phyloP scores from a whole-genome alignment of 2,329 filamentous ascomycete genomes.

The Penicillium sp. region DNA sequence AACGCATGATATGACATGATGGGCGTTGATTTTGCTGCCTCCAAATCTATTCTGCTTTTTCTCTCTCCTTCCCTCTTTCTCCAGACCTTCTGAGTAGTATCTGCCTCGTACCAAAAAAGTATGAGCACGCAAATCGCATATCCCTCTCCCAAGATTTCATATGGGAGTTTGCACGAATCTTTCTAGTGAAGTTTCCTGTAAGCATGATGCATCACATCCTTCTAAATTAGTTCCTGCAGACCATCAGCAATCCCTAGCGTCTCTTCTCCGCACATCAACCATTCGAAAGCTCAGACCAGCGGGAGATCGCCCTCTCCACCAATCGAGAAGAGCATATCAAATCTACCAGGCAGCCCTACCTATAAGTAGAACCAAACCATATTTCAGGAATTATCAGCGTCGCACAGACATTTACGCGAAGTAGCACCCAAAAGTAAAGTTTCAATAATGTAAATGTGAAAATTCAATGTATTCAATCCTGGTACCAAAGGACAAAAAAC shows the following conservation, averaged over 20 bases:
- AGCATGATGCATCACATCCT: constrained; percentile 4
- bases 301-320: constrained; percentile 1
- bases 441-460: not conserved
- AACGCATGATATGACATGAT: constrained; percentile 28
- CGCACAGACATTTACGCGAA: not conserved
- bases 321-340: not conserved
- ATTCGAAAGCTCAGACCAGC: not conserved
- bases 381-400: not conserved
- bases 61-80: not conserved
- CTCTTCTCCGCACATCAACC: not conserved
- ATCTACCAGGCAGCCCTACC: not conserved
- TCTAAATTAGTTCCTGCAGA: not conserved
- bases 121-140: no score
- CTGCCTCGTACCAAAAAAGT: not conserved
- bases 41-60: constrained; percentile 2
- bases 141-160: no score
- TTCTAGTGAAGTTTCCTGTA: not conserved
- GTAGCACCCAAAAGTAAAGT: no score
- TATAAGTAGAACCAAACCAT: no score
- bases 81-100: not conserved
- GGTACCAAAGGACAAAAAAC: not conserved
- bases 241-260: constrained; percentile 5
- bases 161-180: not conserved
- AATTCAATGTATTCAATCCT: constrained; percentile 7
- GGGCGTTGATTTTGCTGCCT: constrained; percentile 25